Percentiles rank a stretch among this genome's conserved stretches.
Evolutionary conservation across 208 protist species (phyloP).

Genomic region (Chromosphaera perkinsii): DNA sequence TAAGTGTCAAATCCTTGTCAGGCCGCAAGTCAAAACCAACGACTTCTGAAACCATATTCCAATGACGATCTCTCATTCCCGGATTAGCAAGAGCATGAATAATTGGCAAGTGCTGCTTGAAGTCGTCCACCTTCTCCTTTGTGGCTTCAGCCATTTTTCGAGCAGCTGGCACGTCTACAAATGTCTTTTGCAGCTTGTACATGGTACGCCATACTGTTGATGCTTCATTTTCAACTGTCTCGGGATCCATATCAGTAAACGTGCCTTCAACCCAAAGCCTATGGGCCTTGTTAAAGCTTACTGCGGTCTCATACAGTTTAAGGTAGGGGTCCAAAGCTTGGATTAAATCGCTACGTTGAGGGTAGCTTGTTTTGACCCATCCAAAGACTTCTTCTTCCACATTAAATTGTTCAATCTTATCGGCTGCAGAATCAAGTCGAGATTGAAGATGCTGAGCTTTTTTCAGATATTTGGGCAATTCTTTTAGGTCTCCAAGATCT

Average conservation of each 20-base stretch:
- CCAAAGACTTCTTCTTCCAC: too few species aligned
- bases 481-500: too few species aligned
- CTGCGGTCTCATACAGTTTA: conserved; percentile 72
- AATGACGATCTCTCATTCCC: conserved; percentile 83
- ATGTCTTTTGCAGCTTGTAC: conserved; percentile 50
- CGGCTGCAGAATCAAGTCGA: too few species aligned
- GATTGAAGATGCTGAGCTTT: too few species aligned
- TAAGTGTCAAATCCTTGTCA: conserved; percentile 25
- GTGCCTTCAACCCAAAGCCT: conserved; percentile 78
- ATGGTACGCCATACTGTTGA: conserved; percentile 71
- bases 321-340: too few species aligned
- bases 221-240: conserved; percentile 73
- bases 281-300: conserved; percentile 76
- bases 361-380: too few species aligned
- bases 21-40: conserved; percentile 52
- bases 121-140: conserved; percentile 76
- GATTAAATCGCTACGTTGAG: too few species aligned
- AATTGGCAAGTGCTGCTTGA: conserved; percentile 80
- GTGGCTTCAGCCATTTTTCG: conserved; percentile 66
- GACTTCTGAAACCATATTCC: conserved; percentile 74
- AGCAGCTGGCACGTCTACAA: conserved; percentile 45
- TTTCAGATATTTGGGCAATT: too few species aligned
- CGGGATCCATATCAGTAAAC: conserved; percentile 68
- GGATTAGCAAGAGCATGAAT: conserved; percentile 78
- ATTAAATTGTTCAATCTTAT: too few species aligned